Evolutionary conservation across 352 stramenopile genomes (phyloP).

Genomic region (Globisporangium splendens): DNA sequence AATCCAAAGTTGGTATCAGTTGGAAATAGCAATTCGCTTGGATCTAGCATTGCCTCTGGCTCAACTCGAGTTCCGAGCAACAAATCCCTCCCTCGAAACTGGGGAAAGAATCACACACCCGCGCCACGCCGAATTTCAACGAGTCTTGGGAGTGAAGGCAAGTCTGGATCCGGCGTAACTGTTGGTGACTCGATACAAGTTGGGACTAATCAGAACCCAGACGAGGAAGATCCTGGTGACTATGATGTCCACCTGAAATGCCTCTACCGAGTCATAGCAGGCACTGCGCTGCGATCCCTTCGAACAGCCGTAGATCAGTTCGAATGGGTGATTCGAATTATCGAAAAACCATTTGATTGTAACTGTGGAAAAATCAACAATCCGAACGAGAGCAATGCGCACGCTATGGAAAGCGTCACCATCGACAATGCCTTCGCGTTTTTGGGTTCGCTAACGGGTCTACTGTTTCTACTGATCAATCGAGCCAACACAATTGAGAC

Average conservation of each 20-base stretch:
- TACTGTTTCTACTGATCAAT: slow-evolving; percentile 58
- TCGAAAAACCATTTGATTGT: slow-evolving; percentile 33
- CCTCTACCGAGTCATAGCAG: slow-evolving; percentile 38
- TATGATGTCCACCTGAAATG: slow-evolving; percentile 29
- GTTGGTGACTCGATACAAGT: not conserved
- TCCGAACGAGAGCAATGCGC: not conserved
- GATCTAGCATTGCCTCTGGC: not conserved
- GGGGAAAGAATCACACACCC: slow-evolving; percentile 51
- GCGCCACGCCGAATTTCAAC: slow-evolving; percentile 27
- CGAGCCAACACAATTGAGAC: slow-evolving; percentile 42
- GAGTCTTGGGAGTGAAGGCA: slow-evolving; percentile 20
- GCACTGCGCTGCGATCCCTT: slow-evolving; percentile 33
- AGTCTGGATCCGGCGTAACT: slow-evolving; percentile 2
- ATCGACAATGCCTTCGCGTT: slow-evolving; percentile 46
- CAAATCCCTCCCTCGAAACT: slow-evolving; percentile 58
- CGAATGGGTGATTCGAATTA: slow-evolving; percentile 40
- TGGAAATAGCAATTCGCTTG: slow-evolving; percentile 1
- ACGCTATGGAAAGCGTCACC: slow-evolving; percentile 4
- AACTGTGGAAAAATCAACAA: not conserved
- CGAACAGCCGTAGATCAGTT: slow-evolving; percentile 53
- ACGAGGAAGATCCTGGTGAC: slow-evolving; percentile 6
- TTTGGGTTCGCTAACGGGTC: slow-evolving; percentile 41
- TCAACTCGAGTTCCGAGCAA: slow-evolving; percentile 15
- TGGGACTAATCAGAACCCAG: not conserved
- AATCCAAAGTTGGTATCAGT: slow-evolving; percentile 15